These are phyloP conservation scores for Fusarium nygamai DNA, from an alignment of 2,329 filamentous ascomycete species.

Conservation along the genomic window DNA sequence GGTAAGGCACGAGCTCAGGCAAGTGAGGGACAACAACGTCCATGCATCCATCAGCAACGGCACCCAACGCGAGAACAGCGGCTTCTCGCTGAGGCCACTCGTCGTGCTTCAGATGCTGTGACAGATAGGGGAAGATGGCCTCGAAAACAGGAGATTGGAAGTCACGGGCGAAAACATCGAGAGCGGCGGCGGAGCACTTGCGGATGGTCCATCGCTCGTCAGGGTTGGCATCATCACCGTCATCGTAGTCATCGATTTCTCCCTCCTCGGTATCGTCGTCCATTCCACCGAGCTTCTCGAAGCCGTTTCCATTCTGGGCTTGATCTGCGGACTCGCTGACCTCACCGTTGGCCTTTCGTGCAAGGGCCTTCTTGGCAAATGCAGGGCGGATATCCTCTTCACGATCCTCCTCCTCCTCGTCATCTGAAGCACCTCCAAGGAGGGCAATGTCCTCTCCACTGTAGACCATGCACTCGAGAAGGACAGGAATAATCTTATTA, in stretches of 20 bases:
- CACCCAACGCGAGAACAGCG: slow-evolving; percentile 91
- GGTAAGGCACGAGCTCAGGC: slow-evolving; percentile 87
- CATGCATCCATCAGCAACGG: slow-evolving; percentile 95
- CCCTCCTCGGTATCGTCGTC: slow-evolving; percentile 87
- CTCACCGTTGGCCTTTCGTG: slow-evolving; percentile 66
- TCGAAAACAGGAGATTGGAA: slow-evolving; percentile 91
- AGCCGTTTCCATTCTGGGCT: slow-evolving; percentile 63
- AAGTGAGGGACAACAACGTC: slow-evolving; percentile 89
- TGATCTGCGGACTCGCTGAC: slow-evolving; percentile 61
- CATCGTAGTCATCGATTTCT: slow-evolving; percentile 80
- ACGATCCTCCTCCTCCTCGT: slow-evolving; percentile 91
- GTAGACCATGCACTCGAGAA: slow-evolving; percentile 96
- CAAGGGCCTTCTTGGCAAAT: slow-evolving; percentile 78
- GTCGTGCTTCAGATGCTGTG: slow-evolving; percentile 84
- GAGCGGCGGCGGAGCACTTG: slow-evolving; percentile 94
- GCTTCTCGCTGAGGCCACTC: slow-evolving; percentile 96
- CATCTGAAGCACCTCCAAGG: slow-evolving; percentile 84
- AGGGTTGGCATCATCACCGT: slow-evolving; percentile 81
- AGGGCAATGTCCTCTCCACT: slow-evolving; percentile 91
- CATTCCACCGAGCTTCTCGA: slow-evolving; percentile 65
- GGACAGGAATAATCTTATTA: slow-evolving; percentile 84
- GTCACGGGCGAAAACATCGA: slow-evolving; percentile 92
- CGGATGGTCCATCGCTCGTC: slow-evolving; percentile 95
- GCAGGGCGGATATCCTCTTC: slow-evolving; percentile 91
- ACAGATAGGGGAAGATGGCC: slow-evolving; percentile 91